Percentiles rank a stretch among this genome's conserved stretches.
Evolutionary conservation across 1,284 basidiomycete genomes (phyloP).

Genomic region (Rhizoctonia solani): DNA sequence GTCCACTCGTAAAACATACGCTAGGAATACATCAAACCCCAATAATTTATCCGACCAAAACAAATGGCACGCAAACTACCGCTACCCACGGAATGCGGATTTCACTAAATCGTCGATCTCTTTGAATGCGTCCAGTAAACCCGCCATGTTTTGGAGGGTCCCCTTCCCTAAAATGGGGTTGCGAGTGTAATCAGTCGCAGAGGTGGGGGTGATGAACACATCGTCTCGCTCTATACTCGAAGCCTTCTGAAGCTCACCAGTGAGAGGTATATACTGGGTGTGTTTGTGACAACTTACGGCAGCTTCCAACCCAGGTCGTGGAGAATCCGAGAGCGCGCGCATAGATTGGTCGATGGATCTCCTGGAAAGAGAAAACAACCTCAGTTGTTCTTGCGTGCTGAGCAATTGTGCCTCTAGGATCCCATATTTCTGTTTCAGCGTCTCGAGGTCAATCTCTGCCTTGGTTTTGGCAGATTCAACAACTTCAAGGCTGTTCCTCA

Average conservation of each 20-base stretch:
- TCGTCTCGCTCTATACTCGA: slow-evolving; percentile 23
- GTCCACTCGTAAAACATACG: no score
- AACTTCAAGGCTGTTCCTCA: background rate
- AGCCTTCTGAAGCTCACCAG: slow-evolving; percentile 5
- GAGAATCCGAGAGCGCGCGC: background rate
- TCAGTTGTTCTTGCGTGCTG: background rate
- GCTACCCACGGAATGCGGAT: background rate
- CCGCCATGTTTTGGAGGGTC: slow-evolving; percentile 37
- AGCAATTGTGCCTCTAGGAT: slow-evolving; percentile 35
- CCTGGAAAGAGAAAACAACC: background rate
- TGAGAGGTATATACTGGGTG: background rate
- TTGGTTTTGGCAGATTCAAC: slow-evolving; percentile 14
- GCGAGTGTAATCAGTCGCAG: background rate
- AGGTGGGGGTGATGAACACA: background rate
- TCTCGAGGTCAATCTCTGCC: slow-evolving; percentile 37
- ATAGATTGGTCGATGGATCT: slow-evolving; percentile 5
- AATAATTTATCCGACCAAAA: background rate
- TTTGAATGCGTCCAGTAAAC: slow-evolving; percentile 41
- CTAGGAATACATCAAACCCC: background rate
- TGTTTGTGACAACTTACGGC: slow-evolving; percentile 7
- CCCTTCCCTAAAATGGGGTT: background rate
- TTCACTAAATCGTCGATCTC: slow-evolving; percentile 46
- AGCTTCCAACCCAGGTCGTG: background rate
- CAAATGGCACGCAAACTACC: background rate
- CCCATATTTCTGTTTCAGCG: slow-evolving; percentile 36